Percentiles rank a stretch among this genome's conserved stretches.
Evolutionary conservation across 2,329 filamentous ascomycete genomes (phyloP).

Genomic region (Chaetomiaceae sp.): DNA sequence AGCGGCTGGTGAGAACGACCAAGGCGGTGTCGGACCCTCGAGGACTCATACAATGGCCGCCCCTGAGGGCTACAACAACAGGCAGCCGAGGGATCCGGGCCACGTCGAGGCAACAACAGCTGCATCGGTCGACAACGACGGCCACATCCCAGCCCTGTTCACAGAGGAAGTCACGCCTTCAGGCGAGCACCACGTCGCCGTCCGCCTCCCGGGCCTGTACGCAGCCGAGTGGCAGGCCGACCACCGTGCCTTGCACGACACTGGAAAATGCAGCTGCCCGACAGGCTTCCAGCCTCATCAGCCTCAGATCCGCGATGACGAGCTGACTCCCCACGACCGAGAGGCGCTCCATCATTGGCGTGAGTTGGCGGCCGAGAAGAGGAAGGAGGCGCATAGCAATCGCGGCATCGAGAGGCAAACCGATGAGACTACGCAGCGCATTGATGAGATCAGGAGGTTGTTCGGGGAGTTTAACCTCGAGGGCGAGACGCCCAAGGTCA

Average conservation of each 20-base stretch:
- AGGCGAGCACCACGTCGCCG: conserved; percentile 23
- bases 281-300: conserved; percentile 33
- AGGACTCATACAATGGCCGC: neutral
- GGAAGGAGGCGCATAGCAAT: neutral
- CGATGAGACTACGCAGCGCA: conserved; percentile 4
- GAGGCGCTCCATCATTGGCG: conserved; percentile 6
- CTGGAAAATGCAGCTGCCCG: conserved; percentile 34
- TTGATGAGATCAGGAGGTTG: conserved; percentile 15
- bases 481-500: neutral
- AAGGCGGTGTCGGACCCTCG: too few species aligned
- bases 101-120: neutral
- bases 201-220: conserved; percentile 36
- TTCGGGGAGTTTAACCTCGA: conserved; percentile 13
- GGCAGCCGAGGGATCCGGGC: neutral
- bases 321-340: conserved; percentile 9
- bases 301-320: conserved; percentile 15
- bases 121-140: neutral
- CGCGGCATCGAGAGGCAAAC: neutral
- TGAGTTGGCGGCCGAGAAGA: neutral
- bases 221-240: conserved; percentile 40
- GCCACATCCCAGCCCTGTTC: conserved; percentile 15
- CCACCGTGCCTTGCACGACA: conserved; percentile 35
- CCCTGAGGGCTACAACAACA: neutral
- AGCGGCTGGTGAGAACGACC: neutral
- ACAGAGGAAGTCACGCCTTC: conserved; percentile 9